Evolutionary conservation across 768 basidiomycete genomes (phyloP), one percentile per base, ranked within the genome.

Genomic region (Lentinus brumalis): DNA sequence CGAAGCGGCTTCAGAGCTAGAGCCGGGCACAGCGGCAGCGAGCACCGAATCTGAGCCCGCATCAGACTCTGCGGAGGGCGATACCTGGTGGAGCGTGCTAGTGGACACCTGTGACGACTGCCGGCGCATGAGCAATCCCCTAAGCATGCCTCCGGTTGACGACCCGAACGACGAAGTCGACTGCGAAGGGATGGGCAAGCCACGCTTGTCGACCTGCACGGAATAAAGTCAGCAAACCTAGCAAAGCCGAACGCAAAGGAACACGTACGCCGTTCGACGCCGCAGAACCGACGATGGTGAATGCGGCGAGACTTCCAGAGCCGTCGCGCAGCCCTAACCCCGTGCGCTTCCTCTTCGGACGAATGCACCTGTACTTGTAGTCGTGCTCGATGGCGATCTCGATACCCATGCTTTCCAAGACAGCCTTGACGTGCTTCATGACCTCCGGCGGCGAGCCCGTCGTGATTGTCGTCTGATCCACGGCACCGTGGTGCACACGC

Each of bases 401-500:
- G 56, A 99, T 79, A 18, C 96, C 97, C 93, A 98, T 94, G 35
- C 83, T 84, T 66, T 86, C 83, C 61, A 99, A 79, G 12, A 95
- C 89, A 62, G 82, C 81, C 68, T 84, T 83, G 32, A 98, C 84
- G 70, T 94, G 92, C 61, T 81, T 84, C 79, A 98, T 92, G 39
- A 98, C 95, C 66, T 92, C 91, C 1, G 88, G 86, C 39, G 96
- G 95, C 9, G 87, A 78, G 21, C 86, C 82, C 3, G 87, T 92
- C 38, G 96, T 97, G 67, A 98, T 84, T 54, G 87, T 95, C 30
- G 86, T 86, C 72, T 90, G 89, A 72, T 98, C 97, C 32, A 98
- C 90, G 2, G 96, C 88, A 62, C 96, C 96, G 66, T 92, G 90
- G 70, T 98, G 96, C 44, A 91, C 84, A 11, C 94, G 86, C 50